Base-by-base conservation (phyloP, 495 filamentous ascomycete genomes). In the Lasiosphaeria ovina region DNA sequence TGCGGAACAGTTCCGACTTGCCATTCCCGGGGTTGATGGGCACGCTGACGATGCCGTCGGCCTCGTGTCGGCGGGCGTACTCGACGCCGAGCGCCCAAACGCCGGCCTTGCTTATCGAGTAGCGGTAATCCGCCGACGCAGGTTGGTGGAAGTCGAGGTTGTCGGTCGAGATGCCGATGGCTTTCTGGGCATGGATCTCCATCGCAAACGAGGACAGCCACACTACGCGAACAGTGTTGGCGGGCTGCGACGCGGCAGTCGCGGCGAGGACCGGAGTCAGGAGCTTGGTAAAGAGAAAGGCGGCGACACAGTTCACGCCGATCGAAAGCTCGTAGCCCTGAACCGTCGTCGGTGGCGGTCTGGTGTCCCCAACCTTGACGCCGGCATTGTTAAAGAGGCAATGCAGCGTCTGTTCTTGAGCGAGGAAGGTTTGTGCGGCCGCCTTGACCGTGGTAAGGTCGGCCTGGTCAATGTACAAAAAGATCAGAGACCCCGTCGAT, bases 271-370 rank as follows among this genome's bases (percentile, higher is more conserved):
- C 35, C 3, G 79, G 79, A 0, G 68, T 71, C 8, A 81, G 67
- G 1, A 81, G 70, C 33, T 74, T 58, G 12, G 78, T 78, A 53
- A 82, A 71, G 3, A 81, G 53, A 61, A 72, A 77, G 3, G 73
- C 65, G 1, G 62, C 76, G 14, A 82, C 31, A n/a, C 61, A 63
- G 70, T 82, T 83, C 1, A 69, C 67, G 24, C 76, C 77, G 1
- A 82, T 50, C 24, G 74, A 66, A 12, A 74, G 38, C 35, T 80
- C 77, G 61, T 76, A 70, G 50, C 74, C 77, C 57, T 81, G 76
- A 2, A 45, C 57, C 3, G 69, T 67, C 58, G 64, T 70, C 49
- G 14, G 48, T 3, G 55, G 50, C 33, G 56, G 55, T 32, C 63
- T 61, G 9, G 57, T 33, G 9, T 62, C 53, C 16, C 6, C 44